Evolutionary conservation across 1,139 yeast genomes (phyloP).

Genomic region (Meyerozyma athensensis): DNA sequence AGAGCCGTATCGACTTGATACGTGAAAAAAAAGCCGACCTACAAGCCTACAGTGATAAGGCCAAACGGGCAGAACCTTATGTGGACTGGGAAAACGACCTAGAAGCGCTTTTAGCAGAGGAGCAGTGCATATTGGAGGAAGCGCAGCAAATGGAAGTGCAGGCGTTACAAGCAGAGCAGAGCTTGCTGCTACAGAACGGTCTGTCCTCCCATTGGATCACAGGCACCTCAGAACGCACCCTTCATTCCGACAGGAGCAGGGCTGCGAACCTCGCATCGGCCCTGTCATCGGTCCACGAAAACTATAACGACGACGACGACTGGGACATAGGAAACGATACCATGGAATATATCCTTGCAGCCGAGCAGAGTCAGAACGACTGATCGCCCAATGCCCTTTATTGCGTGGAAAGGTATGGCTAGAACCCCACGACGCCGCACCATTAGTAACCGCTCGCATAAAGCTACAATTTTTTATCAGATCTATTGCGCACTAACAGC

Average conservation of each 20-base stretch:
- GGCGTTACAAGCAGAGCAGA: neutral
- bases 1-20: neutral
- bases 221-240: too few species aligned
- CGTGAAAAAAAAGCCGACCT: neutral
- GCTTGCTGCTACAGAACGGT: neutral
- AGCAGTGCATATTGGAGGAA: slow-evolving; percentile 1
- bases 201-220: too few species aligned
- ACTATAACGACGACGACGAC: neutral
- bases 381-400: neutral
- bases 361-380: neutral
- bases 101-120: slow-evolving; percentile 8
- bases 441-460: too few species aligned
- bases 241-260: neutral
- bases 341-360: neutral
- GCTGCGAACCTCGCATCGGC: neutral
- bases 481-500: neutral
- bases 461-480: neutral
- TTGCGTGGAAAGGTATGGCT: too few species aligned
- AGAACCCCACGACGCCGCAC: too few species aligned
- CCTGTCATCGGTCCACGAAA: too few species aligned
- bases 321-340: slow-evolving; percentile 1
- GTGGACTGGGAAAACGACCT: slow-evolving; percentile 7
- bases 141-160: neutral
- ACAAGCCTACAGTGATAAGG: neutral
- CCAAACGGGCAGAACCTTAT: neutral